Evolutionary conservation across 176 grass and related monocot genomes (phyloP).

Genomic region (Oryza longistaminata): DNA sequence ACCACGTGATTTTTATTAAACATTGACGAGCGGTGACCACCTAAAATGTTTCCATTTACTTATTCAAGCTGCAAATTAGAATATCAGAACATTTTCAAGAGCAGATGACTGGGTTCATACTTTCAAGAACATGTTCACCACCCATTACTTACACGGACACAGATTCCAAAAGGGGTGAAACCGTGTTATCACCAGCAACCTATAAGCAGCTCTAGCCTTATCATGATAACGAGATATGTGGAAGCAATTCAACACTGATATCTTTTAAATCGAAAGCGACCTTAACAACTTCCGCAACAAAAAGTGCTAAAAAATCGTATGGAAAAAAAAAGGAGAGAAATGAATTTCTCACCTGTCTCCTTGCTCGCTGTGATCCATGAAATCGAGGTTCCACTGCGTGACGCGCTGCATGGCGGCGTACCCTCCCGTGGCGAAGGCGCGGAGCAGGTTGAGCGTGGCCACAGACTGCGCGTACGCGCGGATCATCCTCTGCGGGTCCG

Average conservation of each 20-base stretch:
- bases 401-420: slow-evolving; percentile 92
- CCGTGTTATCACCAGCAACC: not conserved
- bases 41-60: slow-evolving; percentile 6
- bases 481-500: slow-evolving; percentile 90
- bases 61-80: slow-evolving; percentile 2
- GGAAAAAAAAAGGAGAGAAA: not conserved
- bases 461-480: slow-evolving; percentile 80
- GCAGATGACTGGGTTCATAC: slow-evolving; percentile 2
- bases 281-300: not conserved
- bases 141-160: not conserved
- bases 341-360: slow-evolving; percentile 60
- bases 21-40: not conserved
- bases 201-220: slow-evolving; percentile 24
- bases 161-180: slow-evolving; percentile 15
- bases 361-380: slow-evolving; percentile 92
- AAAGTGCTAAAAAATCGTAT: slow-evolving; percentile 9
- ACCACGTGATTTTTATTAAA: slow-evolving; percentile 2
- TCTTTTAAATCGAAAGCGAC: slow-evolving; percentile 28
- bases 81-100: slow-evolving; percentile 7
- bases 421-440: slow-evolving; percentile 87
- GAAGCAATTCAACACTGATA: slow-evolving; percentile 3
- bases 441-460: slow-evolving; percentile 87
- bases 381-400: slow-evolving; percentile 94
- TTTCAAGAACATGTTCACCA: slow-evolving; percentile 16
- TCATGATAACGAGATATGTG: slow-evolving; percentile 27